Base-by-base conservation (phyloP, 1,284 basidiomycete genomes). In the Cryptococcus hybrid region DNA sequence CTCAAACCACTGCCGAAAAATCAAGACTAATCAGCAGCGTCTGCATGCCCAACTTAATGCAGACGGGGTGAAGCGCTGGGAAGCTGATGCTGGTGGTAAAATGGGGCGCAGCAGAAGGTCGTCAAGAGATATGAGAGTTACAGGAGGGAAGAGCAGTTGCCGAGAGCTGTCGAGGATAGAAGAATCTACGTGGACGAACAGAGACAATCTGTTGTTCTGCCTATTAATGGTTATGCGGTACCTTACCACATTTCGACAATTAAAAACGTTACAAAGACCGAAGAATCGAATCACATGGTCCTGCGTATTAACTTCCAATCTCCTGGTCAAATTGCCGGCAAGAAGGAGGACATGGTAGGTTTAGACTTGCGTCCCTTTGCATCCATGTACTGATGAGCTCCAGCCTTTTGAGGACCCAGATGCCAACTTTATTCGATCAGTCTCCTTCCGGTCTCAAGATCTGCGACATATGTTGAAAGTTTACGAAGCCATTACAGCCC, bases 181-280 rank as follows among this genome's bases (percentile, higher is more conserved):
- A 81, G 88, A 70, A 91, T 99, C 63, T 85, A 85, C 64, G 88
- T 99, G 37, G 96, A 99, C 72, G 86, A 89, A 66, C 90, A 92
- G 70, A 86, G 90, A 12, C 87, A 91, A 64, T 91, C 93, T 0
- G 87, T 99, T 55, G 84, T 99, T 48, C 78, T 99, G 2, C 96
- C 96, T 9, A 87, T 99, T 65, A 87, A 98, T 70, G 95, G 95
- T 3, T 98, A 89, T 66, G 91, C 92, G 0, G 93, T 97, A 0
- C 94, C 96, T 0, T 98, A 97, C 82, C 96, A 99, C 74, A 94
- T 99, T 79, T 96, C 96, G 70, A 94, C 93, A 1, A 90, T 99
- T 64, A 99, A 99, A 80, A 99, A 97, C 72, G 90, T 89, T 39
- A 93, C 89, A 82, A 99, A 99, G 81, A 95, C 87, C 64, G 95